These are phyloP conservation scores for Heterobasidion parviporum DNA, from an alignment of 1,284 basidiomycete species.

Conservation along the genomic window DNA sequence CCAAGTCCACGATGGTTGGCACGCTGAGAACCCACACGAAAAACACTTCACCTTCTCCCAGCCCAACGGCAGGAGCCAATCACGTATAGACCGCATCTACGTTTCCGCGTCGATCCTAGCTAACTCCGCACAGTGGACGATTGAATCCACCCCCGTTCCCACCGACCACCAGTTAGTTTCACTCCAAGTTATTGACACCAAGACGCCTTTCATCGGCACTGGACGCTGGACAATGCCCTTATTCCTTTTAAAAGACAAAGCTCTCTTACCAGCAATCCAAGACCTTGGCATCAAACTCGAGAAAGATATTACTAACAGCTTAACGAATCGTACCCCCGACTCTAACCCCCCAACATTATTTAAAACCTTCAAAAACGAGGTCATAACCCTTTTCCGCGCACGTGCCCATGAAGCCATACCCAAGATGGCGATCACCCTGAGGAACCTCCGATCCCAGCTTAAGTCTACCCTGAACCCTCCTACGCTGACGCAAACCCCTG, in stretches of 20 bases:
- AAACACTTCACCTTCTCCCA: neutral
- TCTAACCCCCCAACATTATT: neutral
- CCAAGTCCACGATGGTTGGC: neutral
- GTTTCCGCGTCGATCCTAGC: neutral
- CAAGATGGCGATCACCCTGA: neutral
- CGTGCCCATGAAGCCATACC: neutral
- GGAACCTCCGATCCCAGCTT: neutral
- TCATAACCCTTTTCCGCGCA: neutral
- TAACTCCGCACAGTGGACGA: neutral
- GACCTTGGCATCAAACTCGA: neutral
- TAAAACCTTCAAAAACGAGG: neutral
- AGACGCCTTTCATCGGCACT: neutral
- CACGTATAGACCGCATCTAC: conserved; percentile 1
- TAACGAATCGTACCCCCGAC: neutral
- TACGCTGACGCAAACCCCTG: no score
- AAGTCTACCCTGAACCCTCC: no score
- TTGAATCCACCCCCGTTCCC: neutral
- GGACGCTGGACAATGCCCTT: neutral
- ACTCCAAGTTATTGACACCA: neutral
- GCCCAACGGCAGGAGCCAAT: neutral
- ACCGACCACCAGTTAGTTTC: conserved; percentile 1
- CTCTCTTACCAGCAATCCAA: neutral
- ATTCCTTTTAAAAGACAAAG: neutral
- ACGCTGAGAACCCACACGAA: neutral
- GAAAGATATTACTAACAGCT: no score